Conservation (phyloP, 352 stramenopile species). For the Phytophthora syringae region DNA sequence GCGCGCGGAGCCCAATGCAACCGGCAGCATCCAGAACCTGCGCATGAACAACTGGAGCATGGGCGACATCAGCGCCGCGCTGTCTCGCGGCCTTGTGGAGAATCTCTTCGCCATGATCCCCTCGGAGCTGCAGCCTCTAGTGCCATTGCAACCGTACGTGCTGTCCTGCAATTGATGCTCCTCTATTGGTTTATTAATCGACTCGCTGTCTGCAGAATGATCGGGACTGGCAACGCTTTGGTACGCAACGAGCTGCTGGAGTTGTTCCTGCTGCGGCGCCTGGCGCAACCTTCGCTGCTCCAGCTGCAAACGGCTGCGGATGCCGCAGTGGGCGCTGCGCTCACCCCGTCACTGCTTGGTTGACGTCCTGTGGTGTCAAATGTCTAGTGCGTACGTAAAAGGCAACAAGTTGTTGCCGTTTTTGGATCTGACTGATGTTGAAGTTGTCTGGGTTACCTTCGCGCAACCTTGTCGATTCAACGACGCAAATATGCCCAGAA, state of each 20-base stretch:
- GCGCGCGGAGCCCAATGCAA: constrained; percentile 44
- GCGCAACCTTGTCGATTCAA: constrained; percentile 11
- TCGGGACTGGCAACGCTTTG: constrained; percentile 78
- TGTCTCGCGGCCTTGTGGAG: constrained; percentile 68
- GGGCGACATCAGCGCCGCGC: constrained; percentile 72
- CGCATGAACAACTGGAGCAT: constrained; percentile 72
- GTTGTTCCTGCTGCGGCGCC: constrained; percentile 44
- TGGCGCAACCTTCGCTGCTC: constrained; percentile 44
- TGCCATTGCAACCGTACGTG: constrained; percentile 51
- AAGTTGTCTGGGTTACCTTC: constrained; percentile 13
- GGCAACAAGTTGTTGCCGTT: background rate
- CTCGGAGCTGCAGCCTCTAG: constrained; percentile 33
- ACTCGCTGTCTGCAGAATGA: constrained; percentile 47
- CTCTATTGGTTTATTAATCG: background rate
- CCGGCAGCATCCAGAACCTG: constrained; percentile 56
- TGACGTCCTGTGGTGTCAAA: constrained; percentile 13
- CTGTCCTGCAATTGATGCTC: background rate
- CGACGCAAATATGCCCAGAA: constrained; percentile 11
- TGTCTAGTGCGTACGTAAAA: constrained; percentile 14
- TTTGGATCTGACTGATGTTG: background rate
- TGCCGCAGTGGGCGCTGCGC: constrained; percentile 61
- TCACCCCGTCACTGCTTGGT: constrained; percentile 43
- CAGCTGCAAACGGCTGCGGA: constrained; percentile 57
- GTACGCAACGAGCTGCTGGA: constrained; percentile 71
- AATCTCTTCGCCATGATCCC: constrained; percentile 83